These are phyloP conservation scores for Maudiozyma bulderi DNA, from an alignment of 805 yeast species.

Conservation along the genomic window DNA sequence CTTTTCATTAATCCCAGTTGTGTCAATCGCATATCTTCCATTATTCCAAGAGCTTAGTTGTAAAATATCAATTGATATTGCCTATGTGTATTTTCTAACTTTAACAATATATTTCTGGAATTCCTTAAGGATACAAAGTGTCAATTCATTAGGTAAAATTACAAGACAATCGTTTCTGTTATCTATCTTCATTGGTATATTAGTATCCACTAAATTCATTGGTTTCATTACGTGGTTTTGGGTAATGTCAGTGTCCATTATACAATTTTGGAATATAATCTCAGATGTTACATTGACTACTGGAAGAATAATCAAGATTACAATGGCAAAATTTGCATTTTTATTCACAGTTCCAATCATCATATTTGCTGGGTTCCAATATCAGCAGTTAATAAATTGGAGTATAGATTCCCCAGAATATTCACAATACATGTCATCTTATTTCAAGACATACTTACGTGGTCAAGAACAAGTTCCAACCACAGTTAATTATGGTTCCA, in stretches of 20 bases:
- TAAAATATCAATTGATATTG: slow-evolving; percentile 28
- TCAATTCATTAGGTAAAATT: slow-evolving; percentile 26
- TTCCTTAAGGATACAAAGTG: slow-evolving; percentile 38
- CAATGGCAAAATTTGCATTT: slow-evolving; percentile 31
- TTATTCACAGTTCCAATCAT: slow-evolving; percentile 46
- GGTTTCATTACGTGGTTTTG: slow-evolving; percentile 62
- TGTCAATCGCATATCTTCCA: slow-evolving; percentile 14
- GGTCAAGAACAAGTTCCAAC: slow-evolving; percentile 38
- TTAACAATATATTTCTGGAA: slow-evolving; percentile 43
- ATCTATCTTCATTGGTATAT: slow-evolving; percentile 45
- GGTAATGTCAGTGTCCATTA: slow-evolving; percentile 40
- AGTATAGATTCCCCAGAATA: slow-evolving; percentile 9
- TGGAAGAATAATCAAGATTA: slow-evolving; percentile 32
- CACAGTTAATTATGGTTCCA: slow-evolving; percentile 64
- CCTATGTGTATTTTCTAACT: slow-evolving; percentile 37
- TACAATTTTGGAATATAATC: slow-evolving; percentile 53
- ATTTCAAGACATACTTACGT: slow-evolving; percentile 51
- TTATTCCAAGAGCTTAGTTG: slow-evolving; percentile 10
- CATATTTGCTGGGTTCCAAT: slow-evolving; percentile 49
- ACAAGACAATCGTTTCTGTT: slow-evolving; percentile 48
- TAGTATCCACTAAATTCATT: slow-evolving; percentile 57
- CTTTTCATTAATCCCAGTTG: slow-evolving; percentile 30
- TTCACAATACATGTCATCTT: slow-evolving; percentile 47
- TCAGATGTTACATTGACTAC: slow-evolving; percentile 55
- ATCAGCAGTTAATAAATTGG: slow-evolving; percentile 34